A percentile compares a stretch with the other conserved stretches of the same genome.
Conservation (phyloP, 306 rosid species). For the Cucumis cinereus region DNA sequence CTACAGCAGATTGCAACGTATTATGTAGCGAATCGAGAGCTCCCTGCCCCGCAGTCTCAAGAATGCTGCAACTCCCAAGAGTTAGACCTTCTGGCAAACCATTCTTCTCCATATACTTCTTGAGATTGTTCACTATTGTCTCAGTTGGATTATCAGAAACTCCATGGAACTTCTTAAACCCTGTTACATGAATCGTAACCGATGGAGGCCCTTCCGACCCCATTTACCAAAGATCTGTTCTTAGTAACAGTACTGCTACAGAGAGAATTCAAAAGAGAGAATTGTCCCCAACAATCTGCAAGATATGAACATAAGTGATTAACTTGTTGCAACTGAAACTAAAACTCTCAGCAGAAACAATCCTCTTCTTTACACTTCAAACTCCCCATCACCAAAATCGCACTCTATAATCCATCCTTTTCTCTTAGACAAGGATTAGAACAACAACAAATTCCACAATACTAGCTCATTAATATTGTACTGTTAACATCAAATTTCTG, state of each 20-base stretch:
- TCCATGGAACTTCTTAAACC: constrained; percentile 95
- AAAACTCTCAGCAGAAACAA: not conserved
- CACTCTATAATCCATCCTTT: not conserved
- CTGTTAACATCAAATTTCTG: not conserved
- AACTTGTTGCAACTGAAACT: not conserved
- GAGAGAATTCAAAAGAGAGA: constrained; percentile 15
- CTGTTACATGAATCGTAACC: constrained; percentile 69
- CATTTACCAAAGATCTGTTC: constrained; percentile 34
- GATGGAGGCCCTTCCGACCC: constrained; percentile 91
- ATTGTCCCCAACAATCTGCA: constrained; percentile 29
- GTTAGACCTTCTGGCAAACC: constrained; percentile 70
- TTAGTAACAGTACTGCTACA: constrained; percentile 14
- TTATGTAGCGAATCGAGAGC: constrained; percentile 38
- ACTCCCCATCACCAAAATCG: not conserved
- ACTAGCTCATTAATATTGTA: not conserved
- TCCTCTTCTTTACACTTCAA: not conserved
- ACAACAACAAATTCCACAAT: not conserved
- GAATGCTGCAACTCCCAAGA: constrained; percentile 76
- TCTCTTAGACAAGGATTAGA: not conserved
- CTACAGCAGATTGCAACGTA: constrained; percentile 54
- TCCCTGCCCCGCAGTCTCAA: constrained; percentile 92
- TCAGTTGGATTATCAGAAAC: constrained; percentile 95
- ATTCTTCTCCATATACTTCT: constrained; percentile 52
- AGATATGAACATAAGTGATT: not conserved
- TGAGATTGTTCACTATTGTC: constrained; percentile 47